Evolutionary conservation across 2,329 filamentous ascomycete species (phyloP), one percentile per base, ranked within the genome.

Genomic region (Aaosphaeria arxii): DNA sequence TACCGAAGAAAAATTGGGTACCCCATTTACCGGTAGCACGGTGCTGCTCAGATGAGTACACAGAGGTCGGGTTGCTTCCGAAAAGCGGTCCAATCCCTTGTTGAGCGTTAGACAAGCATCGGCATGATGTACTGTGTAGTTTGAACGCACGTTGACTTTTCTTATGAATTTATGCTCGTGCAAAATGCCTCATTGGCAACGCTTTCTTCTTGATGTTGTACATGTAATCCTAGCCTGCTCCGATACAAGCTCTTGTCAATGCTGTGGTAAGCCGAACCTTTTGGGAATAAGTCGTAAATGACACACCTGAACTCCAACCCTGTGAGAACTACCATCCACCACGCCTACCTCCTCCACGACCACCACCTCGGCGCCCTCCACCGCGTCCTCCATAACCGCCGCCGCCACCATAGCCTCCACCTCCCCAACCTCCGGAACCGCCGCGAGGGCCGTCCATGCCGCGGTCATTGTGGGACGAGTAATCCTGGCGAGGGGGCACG

Each of bases 401-500:
- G 13, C 58, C 53, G 17, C 57, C 51, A 9, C 55, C 57, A 24
- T 48, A 50, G 17, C 58, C 55, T 40, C 58, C 56, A 33, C 55
- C 54, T 30, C 61, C 56, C 29, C 60, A 51, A 33, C 49, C 48
- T 9, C 57, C 57, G 2, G 7, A n/a, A 30, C 59, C 57, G 40
- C 64, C 62, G 46, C 59, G 41, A 9, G 39, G 56, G 39, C 61
- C 61, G 45, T 61, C 55, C 44, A 55, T 50, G 47, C 65, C 58
- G 50, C 13, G 29, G 42, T 63, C 61, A 46, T 52, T 49, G 55
- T 46, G 24, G 53, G 38, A 35, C 45, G 39, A 54, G 43, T 62
- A 61, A 6, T 49, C 48, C 50, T 29, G 24, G 58, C 82, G 78
- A 17, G 76, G 74, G 13, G 82, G 84, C 38, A 83, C 81, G 30